phyloP scores from a whole-genome alignment of 257 asterid genomes.

The Galeopsis tetrahit region DNA sequence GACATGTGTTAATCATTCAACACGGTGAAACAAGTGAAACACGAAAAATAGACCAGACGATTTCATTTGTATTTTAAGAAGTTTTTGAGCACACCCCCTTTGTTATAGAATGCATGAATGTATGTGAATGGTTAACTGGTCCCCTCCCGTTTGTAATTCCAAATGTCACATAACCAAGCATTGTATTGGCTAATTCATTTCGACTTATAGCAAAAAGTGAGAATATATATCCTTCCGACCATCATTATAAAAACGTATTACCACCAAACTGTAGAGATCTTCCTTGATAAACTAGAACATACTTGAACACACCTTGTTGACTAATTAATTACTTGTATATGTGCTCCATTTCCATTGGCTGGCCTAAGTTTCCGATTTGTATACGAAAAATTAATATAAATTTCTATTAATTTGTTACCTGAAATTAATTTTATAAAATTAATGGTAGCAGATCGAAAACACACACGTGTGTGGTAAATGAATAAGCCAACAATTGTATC shows the following conservation, averaged over 20 bases:
- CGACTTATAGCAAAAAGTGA: neutral
- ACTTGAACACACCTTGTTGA: constrained; percentile 1
- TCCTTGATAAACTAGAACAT: constrained; percentile 31
- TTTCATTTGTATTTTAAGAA: too few species aligned
- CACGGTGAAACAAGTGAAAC: too few species aligned
- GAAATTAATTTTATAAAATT: too few species aligned
- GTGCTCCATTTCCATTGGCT: constrained; percentile 11
- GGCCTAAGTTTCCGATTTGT: neutral
- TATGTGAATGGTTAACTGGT: constrained; percentile 30
- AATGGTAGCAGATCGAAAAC: too few species aligned
- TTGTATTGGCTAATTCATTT: neutral
- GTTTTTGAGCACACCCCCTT: too few species aligned
- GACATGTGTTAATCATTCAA: too few species aligned
- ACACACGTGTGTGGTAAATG: too few species aligned
- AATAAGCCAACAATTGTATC: too few species aligned
- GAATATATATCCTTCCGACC: neutral
- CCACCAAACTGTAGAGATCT: constrained; percentile 29
- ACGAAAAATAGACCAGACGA: too few species aligned
- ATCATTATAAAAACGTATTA: constrained; percentile 24
- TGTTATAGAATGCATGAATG: neutral
- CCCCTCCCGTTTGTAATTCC: constrained; percentile 32
- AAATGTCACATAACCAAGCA: constrained; percentile 31
- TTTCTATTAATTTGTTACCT: too few species aligned
- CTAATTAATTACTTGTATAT: neutral
- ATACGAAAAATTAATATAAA: too few species aligned